Evolutionary conservation across 306 rosid species (phyloP), one percentile per base, ranked within the genome.

Genomic region (Crataegus laevigata): DNA sequence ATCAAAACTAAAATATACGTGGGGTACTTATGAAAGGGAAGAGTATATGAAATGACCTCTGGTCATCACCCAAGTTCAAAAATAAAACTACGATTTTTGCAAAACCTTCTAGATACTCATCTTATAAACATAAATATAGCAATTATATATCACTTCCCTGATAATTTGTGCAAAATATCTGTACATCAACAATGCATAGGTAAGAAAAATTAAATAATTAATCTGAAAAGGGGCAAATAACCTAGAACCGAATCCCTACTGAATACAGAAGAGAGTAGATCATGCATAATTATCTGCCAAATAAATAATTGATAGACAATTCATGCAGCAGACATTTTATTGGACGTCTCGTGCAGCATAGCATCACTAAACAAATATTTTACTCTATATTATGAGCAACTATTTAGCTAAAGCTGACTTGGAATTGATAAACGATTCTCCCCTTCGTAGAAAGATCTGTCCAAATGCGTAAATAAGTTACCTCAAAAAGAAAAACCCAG

Each of bases 391-490:
- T 28, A 18, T 26, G 18, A 4, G 6, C 45, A 65, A 64, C 21
- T 28, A 30, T 22, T 38, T 26, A 55, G 22, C 22, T 15, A 55
- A 19, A 14, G 7, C 28, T 43, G 36, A 60, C 55, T 28, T n/a
- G 24, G 58, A 69, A 69, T 43, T 57, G 68, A 68, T 19, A 34
- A 45, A 9, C 51, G 62, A 5, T 38, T 59, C 55, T 66, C 11
- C 64, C 22, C 64, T 72, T 57, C 63, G 55, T 11, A 10, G 30
- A 50, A 40, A 19, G 63, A 70, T 70, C 76, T 25, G 73, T 38
- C 25, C 79, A 52, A 65, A 77, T 77, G 80, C 28, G 45, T 42
- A 68, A 45, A 51, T 51, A 51, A 32, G 76, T 63, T 78, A 78
- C 81, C 77, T 50, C 81, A 19, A 36, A 30, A 45, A 71, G 26